Conservation (phyloP, 2,329 filamentous ascomycete species). For the Pseudopyrenochaeta lycopersici region DNA sequence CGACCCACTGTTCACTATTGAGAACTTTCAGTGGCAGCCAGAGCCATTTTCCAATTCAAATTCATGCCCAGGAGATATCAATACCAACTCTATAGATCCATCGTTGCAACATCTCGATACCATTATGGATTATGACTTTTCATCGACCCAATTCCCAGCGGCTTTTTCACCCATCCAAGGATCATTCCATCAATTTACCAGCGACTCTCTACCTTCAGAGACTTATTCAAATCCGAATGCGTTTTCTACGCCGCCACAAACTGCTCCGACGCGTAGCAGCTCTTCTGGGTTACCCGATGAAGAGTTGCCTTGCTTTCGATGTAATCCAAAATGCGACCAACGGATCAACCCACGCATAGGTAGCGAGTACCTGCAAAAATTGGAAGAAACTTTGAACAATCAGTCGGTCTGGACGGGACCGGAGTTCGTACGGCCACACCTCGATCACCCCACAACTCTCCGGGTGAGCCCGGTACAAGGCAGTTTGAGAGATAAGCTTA, state of each 20-base stretch:
- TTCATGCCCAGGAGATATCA: not conserved
- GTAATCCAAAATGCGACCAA: not conserved
- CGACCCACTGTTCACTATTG: not conserved
- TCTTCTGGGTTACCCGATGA: not conserved
- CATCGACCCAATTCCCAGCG: not conserved
- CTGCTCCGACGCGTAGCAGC: not conserved
- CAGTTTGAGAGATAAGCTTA: not conserved
- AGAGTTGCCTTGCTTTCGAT: not conserved
- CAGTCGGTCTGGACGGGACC: not conserved
- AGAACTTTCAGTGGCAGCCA: not conserved
- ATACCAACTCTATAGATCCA: not conserved
- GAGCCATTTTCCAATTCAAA: not conserved
- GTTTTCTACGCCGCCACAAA: not conserved
- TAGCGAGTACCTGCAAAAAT: not conserved
- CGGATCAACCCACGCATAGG: not conserved
- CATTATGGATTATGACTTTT: not conserved
- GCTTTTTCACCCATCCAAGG: not conserved
- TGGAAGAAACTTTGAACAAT: not conserved
- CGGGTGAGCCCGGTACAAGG: not conserved
- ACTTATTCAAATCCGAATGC: not conserved
- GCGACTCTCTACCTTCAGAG: not conserved
- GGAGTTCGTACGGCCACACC: not conserved
- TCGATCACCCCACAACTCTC: not conserved
- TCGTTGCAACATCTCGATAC: not conserved
- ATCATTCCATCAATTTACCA: not conserved